A percentile compares a stretch with the other conserved stretches of the same genome.
Conservation (phyloP, 1,284 basidiomycete genomes). For the Volvariella surrecta region DNA sequence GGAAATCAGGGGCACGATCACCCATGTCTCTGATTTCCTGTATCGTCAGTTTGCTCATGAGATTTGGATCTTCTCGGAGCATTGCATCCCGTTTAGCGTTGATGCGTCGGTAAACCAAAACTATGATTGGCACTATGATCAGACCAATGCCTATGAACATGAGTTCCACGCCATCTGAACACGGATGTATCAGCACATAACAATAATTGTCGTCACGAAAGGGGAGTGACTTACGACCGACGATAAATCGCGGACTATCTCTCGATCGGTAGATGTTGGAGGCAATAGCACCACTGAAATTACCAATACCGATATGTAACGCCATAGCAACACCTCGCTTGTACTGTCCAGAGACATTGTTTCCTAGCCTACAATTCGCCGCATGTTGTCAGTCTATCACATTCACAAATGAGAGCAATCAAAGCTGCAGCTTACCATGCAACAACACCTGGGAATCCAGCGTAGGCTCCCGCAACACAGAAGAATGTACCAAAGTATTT, state of each 20-base stretch:
- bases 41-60: conserved; percentile 24
- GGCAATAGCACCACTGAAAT: conserved; percentile 47
- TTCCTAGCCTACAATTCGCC: conserved; percentile 34
- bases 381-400: background rate
- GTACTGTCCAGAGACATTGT: conserved; percentile 55
- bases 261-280: conserved; percentile 51
- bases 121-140: conserved; percentile 38
- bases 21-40: conserved; percentile 44
- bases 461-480: conserved; percentile 51
- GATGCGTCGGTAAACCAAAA: conserved; percentile 43
- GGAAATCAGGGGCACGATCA: conserved; percentile 56
- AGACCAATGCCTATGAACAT: conserved; percentile 63
- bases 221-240: conserved; percentile 41
- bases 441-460: conserved; percentile 52
- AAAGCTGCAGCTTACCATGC: conserved; percentile 40
- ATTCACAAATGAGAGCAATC: background rate
- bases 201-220: background rate
- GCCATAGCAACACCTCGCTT: conserved; percentile 60
- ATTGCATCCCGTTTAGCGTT: conserved; percentile 38
- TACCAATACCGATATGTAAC: conserved; percentile 54
- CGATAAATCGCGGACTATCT: conserved; percentile 50
- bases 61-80: conserved; percentile 20
- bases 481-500: conserved; percentile 20
- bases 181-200: background rate
- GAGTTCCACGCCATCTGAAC: conserved; percentile 51